Conservation (phyloP, 441 rosid species). For the Codiaeum variegatum region DNA sequence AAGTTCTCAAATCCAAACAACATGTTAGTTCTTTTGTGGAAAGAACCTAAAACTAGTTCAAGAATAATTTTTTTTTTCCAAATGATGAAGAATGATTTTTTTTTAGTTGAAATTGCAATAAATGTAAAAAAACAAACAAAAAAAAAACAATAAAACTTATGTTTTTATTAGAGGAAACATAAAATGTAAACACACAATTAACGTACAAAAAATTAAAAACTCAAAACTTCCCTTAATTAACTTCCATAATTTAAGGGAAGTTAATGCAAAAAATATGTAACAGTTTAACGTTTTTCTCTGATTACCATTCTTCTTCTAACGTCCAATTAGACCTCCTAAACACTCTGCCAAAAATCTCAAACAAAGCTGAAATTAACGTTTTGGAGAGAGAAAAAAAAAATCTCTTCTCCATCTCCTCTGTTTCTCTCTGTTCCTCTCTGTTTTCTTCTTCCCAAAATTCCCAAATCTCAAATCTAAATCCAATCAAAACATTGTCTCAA, state of each 20-base stretch:
- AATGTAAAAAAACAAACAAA: too few species aligned
- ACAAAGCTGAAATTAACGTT: conserved; percentile 2
- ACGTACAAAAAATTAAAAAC: too few species aligned
- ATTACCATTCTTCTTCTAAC: conserved; percentile 24
- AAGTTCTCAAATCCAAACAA: too few species aligned
- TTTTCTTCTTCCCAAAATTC: conserved; percentile 16
- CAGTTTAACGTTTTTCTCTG: conserved; percentile 14
- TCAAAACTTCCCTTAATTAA: conserved; percentile 11
- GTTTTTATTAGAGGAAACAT: neutral
- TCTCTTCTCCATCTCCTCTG: conserved; percentile 3
- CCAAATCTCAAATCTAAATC: neutral
- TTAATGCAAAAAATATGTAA: conserved; percentile 7
- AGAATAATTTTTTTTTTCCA: too few species aligned
- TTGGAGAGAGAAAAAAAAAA: conserved; percentile 14
- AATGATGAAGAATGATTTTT: too few species aligned
- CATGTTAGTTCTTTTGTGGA: too few species aligned
- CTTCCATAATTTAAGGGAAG: conserved; percentile 14
- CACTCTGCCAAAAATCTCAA: neutral
- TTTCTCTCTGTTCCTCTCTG: conserved; percentile 22
- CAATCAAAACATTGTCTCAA: neutral
- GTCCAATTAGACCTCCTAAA: conserved; percentile 3
- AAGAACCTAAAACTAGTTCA: too few species aligned
- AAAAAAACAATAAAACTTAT: too few species aligned
- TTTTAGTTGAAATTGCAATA: too few species aligned
- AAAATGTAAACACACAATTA: too few species aligned